Percentiles rank a stretch among this genome's conserved stretches.
These are phyloP conservation scores for Solanum medicagineum DNA, from an alignment of 257 asterid species.

Conservation along the genomic window DNA sequence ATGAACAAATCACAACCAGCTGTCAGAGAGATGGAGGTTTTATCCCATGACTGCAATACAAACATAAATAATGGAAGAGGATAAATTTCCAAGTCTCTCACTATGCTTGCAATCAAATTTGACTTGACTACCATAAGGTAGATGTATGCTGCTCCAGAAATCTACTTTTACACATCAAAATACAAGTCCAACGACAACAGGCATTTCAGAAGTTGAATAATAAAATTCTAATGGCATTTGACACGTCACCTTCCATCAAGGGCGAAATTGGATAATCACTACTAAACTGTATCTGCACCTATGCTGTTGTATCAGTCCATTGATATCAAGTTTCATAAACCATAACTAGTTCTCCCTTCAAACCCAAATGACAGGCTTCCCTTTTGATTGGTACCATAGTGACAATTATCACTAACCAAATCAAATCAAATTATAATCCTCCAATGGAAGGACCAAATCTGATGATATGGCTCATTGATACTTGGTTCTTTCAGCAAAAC, in stretches of 20 bases:
- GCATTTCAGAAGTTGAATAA: not conserved
- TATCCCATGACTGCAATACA: conserved; percentile 72
- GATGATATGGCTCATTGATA: not conserved
- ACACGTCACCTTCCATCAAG: not conserved
- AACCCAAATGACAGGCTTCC: not conserved
- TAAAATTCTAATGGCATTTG: not conserved
- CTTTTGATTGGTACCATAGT: not conserved
- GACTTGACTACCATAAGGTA: not conserved
- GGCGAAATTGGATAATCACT: not conserved
- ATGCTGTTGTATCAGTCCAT: too few species aligned
- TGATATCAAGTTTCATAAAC: not conserved
- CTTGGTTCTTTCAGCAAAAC: not conserved
- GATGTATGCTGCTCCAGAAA: not conserved
- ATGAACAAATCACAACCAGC: conserved; percentile 92
- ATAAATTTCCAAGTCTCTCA: not conserved
- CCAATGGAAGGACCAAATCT: not conserved
- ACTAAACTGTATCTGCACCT: not conserved
- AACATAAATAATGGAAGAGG: not conserved
- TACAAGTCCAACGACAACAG: not conserved
- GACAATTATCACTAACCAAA: not conserved
- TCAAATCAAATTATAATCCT: not conserved
- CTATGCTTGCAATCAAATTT: not conserved
- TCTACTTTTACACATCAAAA: not conserved
- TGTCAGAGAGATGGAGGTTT: conserved; percentile 87
- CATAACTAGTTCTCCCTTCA: not conserved